Conservation (phyloP, 768 basidiomycete genomes). For the Lyophyllum atratum region DNA sequence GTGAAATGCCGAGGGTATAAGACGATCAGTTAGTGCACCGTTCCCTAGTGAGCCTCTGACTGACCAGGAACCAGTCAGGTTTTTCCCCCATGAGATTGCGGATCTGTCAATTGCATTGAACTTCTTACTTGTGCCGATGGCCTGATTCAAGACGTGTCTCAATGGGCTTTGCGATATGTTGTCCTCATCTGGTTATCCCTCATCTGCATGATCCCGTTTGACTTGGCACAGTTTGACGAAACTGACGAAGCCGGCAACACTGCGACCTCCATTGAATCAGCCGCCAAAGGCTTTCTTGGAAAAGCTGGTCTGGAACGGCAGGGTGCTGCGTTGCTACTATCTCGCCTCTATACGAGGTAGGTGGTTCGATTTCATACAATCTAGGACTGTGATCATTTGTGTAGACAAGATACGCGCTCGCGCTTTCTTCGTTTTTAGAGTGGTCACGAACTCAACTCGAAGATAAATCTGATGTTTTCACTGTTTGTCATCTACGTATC, state of each 20-base stretch:
- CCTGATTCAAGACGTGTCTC: constrained; percentile 38
- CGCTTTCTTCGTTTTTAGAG: constrained; percentile 55
- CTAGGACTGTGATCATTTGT: constrained; percentile 2
- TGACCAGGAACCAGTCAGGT: constrained; percentile 62
- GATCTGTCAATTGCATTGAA: constrained; percentile 78
- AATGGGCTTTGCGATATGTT: constrained; percentile 85
- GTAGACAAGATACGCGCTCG: constrained; percentile 59
- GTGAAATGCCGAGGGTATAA: constrained; percentile 91
- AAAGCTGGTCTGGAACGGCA: constrained; percentile 85
- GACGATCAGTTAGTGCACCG: constrained; percentile 71
- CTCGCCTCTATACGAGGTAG: constrained; percentile 79
- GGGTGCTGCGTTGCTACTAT: constrained; percentile 77
- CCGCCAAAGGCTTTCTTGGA: constrained; percentile 58
- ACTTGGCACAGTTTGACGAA: constrained; percentile 84
- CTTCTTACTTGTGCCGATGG: constrained; percentile 56
- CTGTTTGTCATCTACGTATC: constrained; percentile 36
- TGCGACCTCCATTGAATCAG: constrained; percentile 52
- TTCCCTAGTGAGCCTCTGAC: constrained; percentile 3
- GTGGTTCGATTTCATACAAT: constrained; percentile 18
- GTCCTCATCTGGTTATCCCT: constrained; percentile 92
- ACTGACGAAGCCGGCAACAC: constrained; percentile 51
- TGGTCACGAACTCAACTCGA: constrained; percentile 43
- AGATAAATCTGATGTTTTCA: constrained; percentile 47
- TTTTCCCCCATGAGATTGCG: constrained; percentile 89
- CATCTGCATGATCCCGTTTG: constrained; percentile 92